Evolutionary conservation across 345 rosid genomes (phyloP).

Genomic region (Pistacia integerrima): DNA sequence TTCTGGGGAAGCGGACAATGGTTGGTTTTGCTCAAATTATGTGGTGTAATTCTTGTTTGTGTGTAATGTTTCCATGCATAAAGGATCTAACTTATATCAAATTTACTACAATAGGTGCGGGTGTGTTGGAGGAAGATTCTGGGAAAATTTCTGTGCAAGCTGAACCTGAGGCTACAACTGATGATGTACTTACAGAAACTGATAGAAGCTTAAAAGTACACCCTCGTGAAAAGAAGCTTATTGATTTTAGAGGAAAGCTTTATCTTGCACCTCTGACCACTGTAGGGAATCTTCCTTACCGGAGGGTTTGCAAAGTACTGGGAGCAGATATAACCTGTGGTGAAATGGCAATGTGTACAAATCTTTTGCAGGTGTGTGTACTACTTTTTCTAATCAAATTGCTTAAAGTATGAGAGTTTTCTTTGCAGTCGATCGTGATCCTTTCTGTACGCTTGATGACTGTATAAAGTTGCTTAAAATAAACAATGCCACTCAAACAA

Average conservation of each 20-base stretch:
- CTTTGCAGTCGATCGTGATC: conserved; percentile 8
- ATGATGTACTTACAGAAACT: conserved; percentile 42
- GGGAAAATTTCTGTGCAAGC: conserved; percentile 27
- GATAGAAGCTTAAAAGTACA: conserved; percentile 63
- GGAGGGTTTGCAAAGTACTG: conserved; percentile 86
- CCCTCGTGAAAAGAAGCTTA: conserved; percentile 80
- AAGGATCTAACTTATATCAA: conserved; percentile 11
- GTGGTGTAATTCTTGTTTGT: not conserved
- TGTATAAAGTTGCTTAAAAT: not conserved
- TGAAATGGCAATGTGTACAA: conserved; percentile 99
- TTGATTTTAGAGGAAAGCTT: conserved; percentile 85
- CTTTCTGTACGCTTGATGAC: not conserved
- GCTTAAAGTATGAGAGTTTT: not conserved
- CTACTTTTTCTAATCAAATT: conserved; percentile 11
- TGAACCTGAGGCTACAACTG: conserved; percentile 29
- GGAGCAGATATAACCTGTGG: conserved; percentile 97
- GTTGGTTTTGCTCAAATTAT: conserved; percentile 30
- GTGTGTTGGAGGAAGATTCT: conserved; percentile 30
- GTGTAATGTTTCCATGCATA: not conserved
- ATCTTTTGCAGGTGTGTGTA: conserved; percentile 77
- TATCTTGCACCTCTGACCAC: conserved; percentile 96
- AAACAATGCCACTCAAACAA: not conserved
- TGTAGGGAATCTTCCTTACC: conserved; percentile 95
- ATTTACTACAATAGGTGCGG: conserved; percentile 39
- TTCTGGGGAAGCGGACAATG: conserved; percentile 39